Evolutionary conservation across 495 filamentous ascomycete genomes (phyloP), one percentile per base, ranked within the genome.

Genomic region (Podospora pseudoanserina): DNA sequence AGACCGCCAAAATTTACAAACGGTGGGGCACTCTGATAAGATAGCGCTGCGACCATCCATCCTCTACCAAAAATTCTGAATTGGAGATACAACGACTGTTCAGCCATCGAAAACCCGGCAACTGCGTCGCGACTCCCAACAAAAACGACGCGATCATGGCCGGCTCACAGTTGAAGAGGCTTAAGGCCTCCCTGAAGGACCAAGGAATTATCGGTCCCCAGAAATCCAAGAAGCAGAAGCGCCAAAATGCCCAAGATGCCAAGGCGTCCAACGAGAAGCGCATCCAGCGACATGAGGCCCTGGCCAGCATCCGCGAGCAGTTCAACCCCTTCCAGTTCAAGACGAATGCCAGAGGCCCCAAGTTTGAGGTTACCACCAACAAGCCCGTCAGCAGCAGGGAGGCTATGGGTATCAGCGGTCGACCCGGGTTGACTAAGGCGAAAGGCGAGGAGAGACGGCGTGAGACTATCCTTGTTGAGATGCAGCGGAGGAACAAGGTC

Each of bases 241-340:
- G 89, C 72, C 86, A 90, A 77, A 87, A 88, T 77, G 85, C 84
- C 53, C 88, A 89, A 75, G 83, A 87, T 75, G 86, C 86, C 54
- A 84, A 83, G 60, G 82, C 82, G 60, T 82, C 80, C 58, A 85
- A 86, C 69, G 87, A 91, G 70, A 89, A 90, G 70, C 84, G 87
- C 63, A 85, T 90, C n/a, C 86, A 92, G 78, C 86, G 89, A 65
- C 86, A 88, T 71, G 86, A 86, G 57, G 91, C 91, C 16, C 82
- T 99, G 64, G 85, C 91, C 73, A 86, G 85, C 62, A 97, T 98
- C 75, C 90, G 95, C 70, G 93, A 97, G 67, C 87, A 92, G 71
- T 97, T 97, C 87, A 98, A 97, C 79, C 95, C 95, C 3, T 99
- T 98, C 77, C 95, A 99, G 77, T 86, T 96, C 76, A 93, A 95